Evolutionary conservation across 345 rosid species (phyloP).

Genomic region (Balakata baccata): DNA sequence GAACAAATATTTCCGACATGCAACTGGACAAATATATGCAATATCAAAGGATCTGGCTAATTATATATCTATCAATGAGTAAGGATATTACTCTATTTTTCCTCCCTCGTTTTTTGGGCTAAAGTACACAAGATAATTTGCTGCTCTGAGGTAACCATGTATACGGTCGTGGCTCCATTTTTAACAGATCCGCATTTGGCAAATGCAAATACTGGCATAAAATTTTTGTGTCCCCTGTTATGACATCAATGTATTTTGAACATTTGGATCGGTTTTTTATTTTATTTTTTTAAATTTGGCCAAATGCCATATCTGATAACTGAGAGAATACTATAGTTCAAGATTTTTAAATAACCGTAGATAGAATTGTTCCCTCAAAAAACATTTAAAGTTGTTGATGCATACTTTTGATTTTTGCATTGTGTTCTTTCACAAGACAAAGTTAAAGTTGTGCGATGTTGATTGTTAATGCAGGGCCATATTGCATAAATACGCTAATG

Average conservation of each 20-base stretch:
- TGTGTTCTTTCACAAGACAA: not conserved
- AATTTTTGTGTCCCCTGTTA: not conserved
- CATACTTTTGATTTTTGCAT: constrained; percentile 3
- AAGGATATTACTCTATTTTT: constrained; percentile 22
- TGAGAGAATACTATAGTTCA: no score
- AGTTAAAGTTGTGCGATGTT: constrained; percentile 14
- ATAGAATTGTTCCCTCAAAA: not conserved
- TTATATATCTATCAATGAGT: constrained; percentile 85
- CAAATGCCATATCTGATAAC: not conserved
- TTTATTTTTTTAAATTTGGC: not conserved
- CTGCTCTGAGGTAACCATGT: constrained; percentile 4
- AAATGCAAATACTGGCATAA: not conserved
- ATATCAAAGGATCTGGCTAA: constrained; percentile 89
- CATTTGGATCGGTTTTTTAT: no score
- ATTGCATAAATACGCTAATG: constrained; percentile 90
- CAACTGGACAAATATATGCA: constrained; percentile 97
- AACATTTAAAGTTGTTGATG: not conserved
- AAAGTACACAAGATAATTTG: not conserved
- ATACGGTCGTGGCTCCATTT: not conserved
- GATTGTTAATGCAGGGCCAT: constrained; percentile 59
- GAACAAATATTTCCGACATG: constrained; percentile 93
- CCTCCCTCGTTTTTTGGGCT: not conserved
- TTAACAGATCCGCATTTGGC: not conserved
- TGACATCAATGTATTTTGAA: not conserved
- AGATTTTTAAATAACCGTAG: not conserved